phyloP scores from a whole-genome alignment of 208 protist genomes.

The Baffinella frigidus region DNA sequence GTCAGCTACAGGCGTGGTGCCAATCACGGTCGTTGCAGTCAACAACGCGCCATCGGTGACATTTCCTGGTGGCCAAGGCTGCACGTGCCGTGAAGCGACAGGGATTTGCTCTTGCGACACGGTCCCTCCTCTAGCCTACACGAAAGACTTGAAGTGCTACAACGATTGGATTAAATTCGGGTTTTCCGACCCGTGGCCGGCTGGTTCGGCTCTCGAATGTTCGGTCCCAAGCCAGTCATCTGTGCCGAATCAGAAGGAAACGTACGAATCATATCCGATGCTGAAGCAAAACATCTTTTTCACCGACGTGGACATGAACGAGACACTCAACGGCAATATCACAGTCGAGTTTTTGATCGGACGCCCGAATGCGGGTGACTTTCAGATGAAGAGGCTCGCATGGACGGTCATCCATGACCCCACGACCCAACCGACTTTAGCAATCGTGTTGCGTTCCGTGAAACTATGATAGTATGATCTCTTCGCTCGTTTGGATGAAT shows the following conservation, averaged over 20 bases:
- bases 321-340: background rate
- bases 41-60: background rate
- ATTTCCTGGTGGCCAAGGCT: background rate
- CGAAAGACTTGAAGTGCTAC: background rate
- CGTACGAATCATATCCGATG: background rate
- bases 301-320: slow-evolving; percentile 6
- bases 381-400: background rate
- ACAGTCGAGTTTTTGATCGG: background rate
- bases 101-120: background rate
- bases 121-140: background rate
- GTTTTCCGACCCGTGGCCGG: background rate
- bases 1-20: background rate
- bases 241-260: background rate
- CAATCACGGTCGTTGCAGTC: background rate
- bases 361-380: background rate
- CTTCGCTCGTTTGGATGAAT: too few relatives aligned
- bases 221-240: background rate
- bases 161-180: slow-evolving; percentile 16
- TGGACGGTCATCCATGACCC: background rate
- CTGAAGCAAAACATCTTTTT: background rate
- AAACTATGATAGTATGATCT: too few relatives aligned
- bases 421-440: too few relatives aligned
- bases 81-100: background rate
- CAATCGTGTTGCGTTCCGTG: too few relatives aligned
- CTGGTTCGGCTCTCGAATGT: background rate